These are phyloP conservation scores for Spironucleus salmonicida DNA, from an alignment of 208 protist species.

Conservation along the genomic window DNA sequence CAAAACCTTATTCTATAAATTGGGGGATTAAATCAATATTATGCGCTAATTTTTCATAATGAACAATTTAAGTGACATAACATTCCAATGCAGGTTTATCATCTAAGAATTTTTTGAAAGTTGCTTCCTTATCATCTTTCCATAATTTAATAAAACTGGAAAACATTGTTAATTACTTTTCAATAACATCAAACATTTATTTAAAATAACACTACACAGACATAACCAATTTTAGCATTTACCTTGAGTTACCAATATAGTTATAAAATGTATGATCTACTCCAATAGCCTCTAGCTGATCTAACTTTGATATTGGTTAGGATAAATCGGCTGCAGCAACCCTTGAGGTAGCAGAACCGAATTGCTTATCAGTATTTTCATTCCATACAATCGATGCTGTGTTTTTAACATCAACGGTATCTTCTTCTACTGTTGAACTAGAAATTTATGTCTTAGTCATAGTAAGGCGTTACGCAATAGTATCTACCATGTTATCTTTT, in stretches of 20 bases:
- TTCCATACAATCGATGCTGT: neutral
- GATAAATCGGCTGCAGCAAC: too few relatives aligned
- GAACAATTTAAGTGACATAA: constrained; percentile 60
- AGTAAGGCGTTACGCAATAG: neutral
- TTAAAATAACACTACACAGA: neutral
- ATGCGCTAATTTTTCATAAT: constrained; percentile 63
- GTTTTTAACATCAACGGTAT: neutral
- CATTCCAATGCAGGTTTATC: constrained; percentile 43
- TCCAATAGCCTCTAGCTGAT: neutral
- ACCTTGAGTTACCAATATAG: neutral
- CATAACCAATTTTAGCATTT: constrained; percentile 5
- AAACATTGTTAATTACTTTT: neutral
- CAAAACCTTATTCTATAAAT: constrained; percentile 66
- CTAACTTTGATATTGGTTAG: too few relatives aligned
- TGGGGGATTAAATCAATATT: constrained; percentile 62
- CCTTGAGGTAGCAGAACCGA: too few relatives aligned
- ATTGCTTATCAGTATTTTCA: too few relatives aligned
- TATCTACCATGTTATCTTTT: neutral
- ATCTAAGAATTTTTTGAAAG: constrained; percentile 53
- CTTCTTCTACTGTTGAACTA: neutral
- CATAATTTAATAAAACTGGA: constrained; percentile 57
- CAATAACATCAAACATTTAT: neutral
- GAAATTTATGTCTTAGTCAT: neutral
- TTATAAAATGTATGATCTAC: neutral
- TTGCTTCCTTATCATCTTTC: constrained; percentile 69